phyloP scores from a whole-genome alignment of 352 stramenopile genomes.

The Pythium aquatile region DNA sequence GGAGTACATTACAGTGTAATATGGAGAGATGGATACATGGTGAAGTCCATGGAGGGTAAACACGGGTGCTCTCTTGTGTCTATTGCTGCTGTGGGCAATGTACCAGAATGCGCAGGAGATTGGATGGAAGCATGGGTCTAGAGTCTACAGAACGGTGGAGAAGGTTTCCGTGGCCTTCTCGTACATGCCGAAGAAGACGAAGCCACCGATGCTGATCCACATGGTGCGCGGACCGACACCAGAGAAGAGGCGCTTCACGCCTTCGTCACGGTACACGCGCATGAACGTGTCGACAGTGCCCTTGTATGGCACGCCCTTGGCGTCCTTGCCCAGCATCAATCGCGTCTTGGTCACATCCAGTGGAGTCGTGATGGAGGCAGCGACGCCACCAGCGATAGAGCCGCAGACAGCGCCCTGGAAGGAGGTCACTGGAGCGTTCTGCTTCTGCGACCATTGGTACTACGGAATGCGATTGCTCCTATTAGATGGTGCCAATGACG shows the following conservation, averaged over 20 bases:
- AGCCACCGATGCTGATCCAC: constrained; percentile 99
- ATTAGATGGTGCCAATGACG: background rate
- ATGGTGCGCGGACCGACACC: constrained; percentile 96
- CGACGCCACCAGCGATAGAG: constrained; percentile 93
- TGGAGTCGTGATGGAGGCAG: constrained; percentile 97
- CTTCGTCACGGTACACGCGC: constrained; percentile 92
- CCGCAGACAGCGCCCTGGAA: constrained; percentile 94
- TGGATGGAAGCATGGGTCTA: background rate
- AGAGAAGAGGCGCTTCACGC: constrained; percentile 89
- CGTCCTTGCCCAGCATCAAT: constrained; percentile 97
- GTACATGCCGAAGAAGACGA: constrained; percentile 99
- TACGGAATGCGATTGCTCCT: constrained; percentile 20
- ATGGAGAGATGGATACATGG: background rate
- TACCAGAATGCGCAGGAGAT: background rate
- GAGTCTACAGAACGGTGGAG: constrained; percentile 43
- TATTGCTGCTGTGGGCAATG: background rate
- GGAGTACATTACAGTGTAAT: too few relatives aligned
- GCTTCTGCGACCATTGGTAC: constrained; percentile 77
- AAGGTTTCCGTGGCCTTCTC: constrained; percentile 89
- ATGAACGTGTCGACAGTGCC: constrained; percentile 89
- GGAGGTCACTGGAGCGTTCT: constrained; percentile 79
- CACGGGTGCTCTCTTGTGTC: background rate
- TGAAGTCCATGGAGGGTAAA: too few relatives aligned
- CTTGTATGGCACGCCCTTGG: constrained; percentile 90
- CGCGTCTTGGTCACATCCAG: constrained; percentile 99